Evolutionary conservation across 75 land plant genomes (phyloP).

Genomic region (Larix kaempferi): DNA sequence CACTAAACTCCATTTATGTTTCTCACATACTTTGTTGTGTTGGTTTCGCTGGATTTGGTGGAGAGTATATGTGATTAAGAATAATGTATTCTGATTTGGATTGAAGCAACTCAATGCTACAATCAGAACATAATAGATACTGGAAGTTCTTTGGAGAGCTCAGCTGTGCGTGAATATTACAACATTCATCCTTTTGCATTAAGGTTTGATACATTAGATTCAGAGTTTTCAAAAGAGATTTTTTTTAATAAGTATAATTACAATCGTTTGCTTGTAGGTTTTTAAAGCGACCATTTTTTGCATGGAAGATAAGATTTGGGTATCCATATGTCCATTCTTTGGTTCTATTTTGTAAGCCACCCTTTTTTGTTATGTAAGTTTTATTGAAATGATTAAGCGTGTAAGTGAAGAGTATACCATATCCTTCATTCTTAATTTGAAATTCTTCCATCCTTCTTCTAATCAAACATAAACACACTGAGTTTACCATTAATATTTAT

Average conservation of each 20-base stretch:
- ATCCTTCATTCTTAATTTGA: background rate
- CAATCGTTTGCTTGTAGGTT: background rate
- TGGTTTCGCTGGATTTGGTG: background rate
- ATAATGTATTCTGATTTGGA: background rate
- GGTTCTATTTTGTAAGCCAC: background rate
- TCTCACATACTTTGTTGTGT: background rate
- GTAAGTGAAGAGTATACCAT: background rate
- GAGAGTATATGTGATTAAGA: background rate
- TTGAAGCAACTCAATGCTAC: background rate
- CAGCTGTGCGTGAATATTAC: background rate
- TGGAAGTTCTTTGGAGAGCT: background rate
- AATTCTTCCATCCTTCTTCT: too few relatives aligned
- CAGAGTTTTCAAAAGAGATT: background rate
- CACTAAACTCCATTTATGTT: background rate
- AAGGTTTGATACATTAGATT: constrained; percentile 4
- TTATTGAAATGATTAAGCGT: background rate
- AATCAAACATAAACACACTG: too few relatives aligned
- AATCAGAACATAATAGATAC: background rate
- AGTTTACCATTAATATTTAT: too few relatives aligned
- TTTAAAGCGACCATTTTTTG: background rate
- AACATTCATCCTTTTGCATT: background rate
- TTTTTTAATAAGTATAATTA: background rate
- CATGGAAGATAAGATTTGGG: constrained; percentile 5
- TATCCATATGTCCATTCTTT: background rate
- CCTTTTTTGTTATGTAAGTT: background rate